Percentiles rank a stretch among this genome's conserved stretches.
These are phyloP conservation scores for Tolypocladium guangdongense DNA, from an alignment of 2,329 filamentous ascomycete genomes.

Conservation along the genomic window DNA sequence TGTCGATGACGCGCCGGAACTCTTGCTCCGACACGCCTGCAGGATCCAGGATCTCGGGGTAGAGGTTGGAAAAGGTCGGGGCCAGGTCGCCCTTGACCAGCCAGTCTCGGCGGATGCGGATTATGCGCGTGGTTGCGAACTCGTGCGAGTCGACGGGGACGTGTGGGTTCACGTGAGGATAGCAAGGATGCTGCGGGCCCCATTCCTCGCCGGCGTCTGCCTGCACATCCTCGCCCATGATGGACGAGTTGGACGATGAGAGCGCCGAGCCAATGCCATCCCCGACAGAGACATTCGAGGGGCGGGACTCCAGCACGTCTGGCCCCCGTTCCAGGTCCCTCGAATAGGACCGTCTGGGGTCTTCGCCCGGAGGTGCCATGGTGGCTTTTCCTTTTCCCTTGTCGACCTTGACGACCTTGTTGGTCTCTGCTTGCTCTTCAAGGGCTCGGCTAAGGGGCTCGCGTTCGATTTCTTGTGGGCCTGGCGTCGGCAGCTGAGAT, in stretches of 20 bases:
- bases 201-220: constrained; percentile 67
- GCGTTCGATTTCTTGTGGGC: constrained; percentile 5
- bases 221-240: constrained; percentile 53
- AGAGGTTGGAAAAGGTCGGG: constrained; percentile 88
- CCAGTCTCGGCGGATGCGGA: constrained; percentile 87
- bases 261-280: constrained; percentile 43
- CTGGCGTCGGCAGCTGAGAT: constrained; percentile 19
- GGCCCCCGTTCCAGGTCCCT: constrained; percentile 45
- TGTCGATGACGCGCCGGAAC: constrained; percentile 72
- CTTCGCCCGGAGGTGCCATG: constrained; percentile 31
- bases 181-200: constrained; percentile 91
- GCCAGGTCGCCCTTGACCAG: constrained; percentile 80
- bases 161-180: constrained; percentile 85
- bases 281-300: constrained; percentile 37
- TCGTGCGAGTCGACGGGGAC: constrained; percentile 68
- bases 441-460: not conserved
- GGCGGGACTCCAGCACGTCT: constrained; percentile 29
- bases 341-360: constrained; percentile 27
- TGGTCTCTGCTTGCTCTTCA: not conserved
- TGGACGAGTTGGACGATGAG: constrained; percentile 47
- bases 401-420: not conserved
- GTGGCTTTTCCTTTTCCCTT: constrained; percentile 37
- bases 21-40: constrained; percentile 72
- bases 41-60: constrained; percentile 89
- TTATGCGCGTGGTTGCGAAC: constrained; percentile 72